Conservation (phyloP, 1,139 yeast genomes). For the Hansenula lynferdii region DNA sequence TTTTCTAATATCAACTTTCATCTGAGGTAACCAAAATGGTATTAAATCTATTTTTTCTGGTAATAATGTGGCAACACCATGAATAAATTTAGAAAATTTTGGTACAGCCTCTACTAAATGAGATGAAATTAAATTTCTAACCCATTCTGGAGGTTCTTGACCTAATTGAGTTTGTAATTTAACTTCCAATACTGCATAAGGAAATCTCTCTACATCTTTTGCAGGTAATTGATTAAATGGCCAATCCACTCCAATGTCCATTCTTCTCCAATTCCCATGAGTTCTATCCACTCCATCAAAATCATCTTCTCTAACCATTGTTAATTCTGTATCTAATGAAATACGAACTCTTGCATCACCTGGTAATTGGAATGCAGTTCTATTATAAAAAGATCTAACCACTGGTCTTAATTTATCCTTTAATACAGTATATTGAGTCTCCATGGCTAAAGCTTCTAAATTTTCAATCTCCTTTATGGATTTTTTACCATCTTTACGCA, state of each 20-base stretch:
- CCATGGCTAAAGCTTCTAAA: conserved; percentile 86
- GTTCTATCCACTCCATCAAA: conserved; percentile 93
- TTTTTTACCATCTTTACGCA: conserved; percentile 90
- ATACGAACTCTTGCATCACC: conserved; percentile 99
- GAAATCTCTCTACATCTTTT: conserved; percentile 85
- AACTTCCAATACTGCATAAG: conserved; percentile 95
- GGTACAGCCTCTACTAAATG: conserved; percentile 98
- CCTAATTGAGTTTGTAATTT: conserved; percentile 96
- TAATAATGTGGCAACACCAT: conserved; percentile 85
- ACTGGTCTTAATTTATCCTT: conserved; percentile 88
- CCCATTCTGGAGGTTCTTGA: conserved; percentile 98
- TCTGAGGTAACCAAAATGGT: conserved; percentile 98
- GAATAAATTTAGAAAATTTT: conserved; percentile 93
- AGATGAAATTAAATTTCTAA: conserved; percentile 81
- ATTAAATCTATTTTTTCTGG: conserved; percentile 78
- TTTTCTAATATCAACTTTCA: conserved; percentile 92
- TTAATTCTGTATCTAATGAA: conserved; percentile 89
- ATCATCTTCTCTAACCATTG: conserved; percentile 96
- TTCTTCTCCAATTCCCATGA: conserved; percentile 93
- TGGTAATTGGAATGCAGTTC: conserved; percentile 98
- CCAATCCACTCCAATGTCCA: conserved; percentile 96
- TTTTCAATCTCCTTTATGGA: conserved; percentile 83
- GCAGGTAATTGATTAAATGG: conserved; percentile 86
- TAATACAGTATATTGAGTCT: conserved; percentile 84
- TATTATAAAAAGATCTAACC: conserved; percentile 90